Percentiles rank a stretch among this genome's conserved stretches.
These are phyloP conservation scores for Heterobasidion parviporum DNA, from an alignment of 1,284 basidiomycete species.

Conservation along the genomic window DNA sequence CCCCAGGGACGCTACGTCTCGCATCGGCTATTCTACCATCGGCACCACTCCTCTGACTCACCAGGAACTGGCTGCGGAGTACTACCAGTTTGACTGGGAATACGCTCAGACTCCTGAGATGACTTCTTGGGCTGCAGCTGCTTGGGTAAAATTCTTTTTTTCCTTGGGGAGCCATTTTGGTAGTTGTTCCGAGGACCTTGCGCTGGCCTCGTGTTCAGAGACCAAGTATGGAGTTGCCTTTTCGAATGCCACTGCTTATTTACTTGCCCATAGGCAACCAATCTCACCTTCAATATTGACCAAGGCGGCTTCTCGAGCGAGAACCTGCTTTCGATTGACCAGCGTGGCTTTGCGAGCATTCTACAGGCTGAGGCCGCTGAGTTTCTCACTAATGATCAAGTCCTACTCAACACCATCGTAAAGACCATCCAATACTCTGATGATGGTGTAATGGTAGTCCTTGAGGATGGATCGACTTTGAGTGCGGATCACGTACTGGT, in stretches of 20 bases:
- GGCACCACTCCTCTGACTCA: slow-evolving; percentile 32
- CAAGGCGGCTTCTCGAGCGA: slow-evolving; percentile 49
- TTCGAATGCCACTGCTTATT: neutral
- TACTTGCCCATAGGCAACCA: slow-evolving; percentile 38
- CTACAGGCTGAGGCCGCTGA: slow-evolving; percentile 46
- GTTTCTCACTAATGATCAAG: slow-evolving; percentile 38
- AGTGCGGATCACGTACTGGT: slow-evolving; percentile 22
- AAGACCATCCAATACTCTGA: slow-evolving; percentile 38
- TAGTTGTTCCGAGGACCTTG: neutral
- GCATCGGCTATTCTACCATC: slow-evolving; percentile 35
- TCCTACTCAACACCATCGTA: slow-evolving; percentile 47
- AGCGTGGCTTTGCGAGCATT: slow-evolving; percentile 51
- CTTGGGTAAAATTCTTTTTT: slow-evolving; percentile 34
- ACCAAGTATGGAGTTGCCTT: neutral
- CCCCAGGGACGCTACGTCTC: slow-evolving; percentile 31
- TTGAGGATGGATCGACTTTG: slow-evolving; percentile 32
- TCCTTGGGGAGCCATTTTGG: neutral
- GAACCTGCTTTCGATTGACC: slow-evolving; percentile 49
- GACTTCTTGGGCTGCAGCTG: slow-evolving; percentile 52
- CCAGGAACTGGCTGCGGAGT: slow-evolving; percentile 40
- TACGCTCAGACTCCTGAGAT: slow-evolving; percentile 51
- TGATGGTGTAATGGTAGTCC: slow-evolving; percentile 33
- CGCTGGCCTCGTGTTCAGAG: neutral
- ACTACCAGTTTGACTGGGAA: slow-evolving; percentile 47
- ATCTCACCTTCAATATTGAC: slow-evolving; percentile 50